Conservation (phyloP, 2,329 filamentous ascomycete species). For the Penicillium sp. region DNA sequence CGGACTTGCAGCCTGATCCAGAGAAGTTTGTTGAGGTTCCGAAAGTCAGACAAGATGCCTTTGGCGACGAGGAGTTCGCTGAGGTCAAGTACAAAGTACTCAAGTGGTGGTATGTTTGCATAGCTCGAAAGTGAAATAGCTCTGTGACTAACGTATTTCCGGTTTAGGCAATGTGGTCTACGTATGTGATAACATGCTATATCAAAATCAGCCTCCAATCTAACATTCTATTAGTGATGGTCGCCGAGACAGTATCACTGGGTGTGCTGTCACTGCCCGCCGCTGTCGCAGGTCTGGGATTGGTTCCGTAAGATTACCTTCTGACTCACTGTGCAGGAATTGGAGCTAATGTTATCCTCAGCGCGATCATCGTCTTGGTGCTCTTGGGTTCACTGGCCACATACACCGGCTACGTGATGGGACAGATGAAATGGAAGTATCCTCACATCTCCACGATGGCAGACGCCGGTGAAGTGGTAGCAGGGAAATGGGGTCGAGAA, state of each 20-base stretch:
- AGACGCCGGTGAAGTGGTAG: slow-evolving; percentile 56
- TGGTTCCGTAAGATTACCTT: slow-evolving; percentile 39
- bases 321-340: background rate
- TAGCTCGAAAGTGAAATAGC: background rate
- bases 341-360: slow-evolving; percentile 14
- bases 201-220: background rate
- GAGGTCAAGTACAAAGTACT: slow-evolving; percentile 46
- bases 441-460: slow-evolving; percentile 58
- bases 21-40: slow-evolving; percentile 15
- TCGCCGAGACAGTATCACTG: slow-evolving; percentile 52
- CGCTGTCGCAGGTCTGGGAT: slow-evolving; percentile 45
- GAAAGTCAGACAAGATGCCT: slow-evolving; percentile 26
- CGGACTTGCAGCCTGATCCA: slow-evolving; percentile 9
- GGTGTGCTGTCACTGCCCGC: slow-evolving; percentile 50
- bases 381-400: slow-evolving; percentile 48
- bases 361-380: slow-evolving; percentile 47
- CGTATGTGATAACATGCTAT: slow-evolving; percentile 20
- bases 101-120: slow-evolving; percentile 35
- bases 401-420: slow-evolving; percentile 55
- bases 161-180: slow-evolving; percentile 35
- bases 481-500: slow-evolving; percentile 54
- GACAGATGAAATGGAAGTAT: slow-evolving; percentile 49
- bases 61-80: slow-evolving; percentile 32
- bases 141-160: background rate
- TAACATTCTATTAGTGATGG: slow-evolving; percentile 38